These are phyloP conservation scores for Fusarium illudens DNA, from an alignment of 2,329 filamentous ascomycete genomes.

Conservation along the genomic window DNA sequence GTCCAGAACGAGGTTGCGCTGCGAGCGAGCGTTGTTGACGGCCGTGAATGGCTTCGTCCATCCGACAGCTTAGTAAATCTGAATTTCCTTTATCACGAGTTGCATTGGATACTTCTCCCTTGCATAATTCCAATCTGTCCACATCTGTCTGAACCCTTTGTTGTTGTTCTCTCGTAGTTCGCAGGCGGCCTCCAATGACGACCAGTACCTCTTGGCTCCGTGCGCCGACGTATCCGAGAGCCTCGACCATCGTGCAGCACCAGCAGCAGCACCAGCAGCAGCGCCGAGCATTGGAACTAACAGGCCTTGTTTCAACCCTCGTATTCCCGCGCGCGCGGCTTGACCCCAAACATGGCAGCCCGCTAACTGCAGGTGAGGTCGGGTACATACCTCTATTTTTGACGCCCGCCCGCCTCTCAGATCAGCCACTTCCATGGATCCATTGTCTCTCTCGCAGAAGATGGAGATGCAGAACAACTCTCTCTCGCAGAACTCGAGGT, in stretches of 20 bases:
- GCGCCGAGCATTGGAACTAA: background rate
- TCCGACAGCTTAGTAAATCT: background rate
- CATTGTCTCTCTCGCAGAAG: too few species aligned
- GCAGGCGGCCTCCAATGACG: background rate
- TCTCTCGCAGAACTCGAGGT: background rate
- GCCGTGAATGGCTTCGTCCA: background rate
- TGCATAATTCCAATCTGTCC: too few species aligned
- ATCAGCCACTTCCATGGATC: too few species aligned
- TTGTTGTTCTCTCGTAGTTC: background rate
- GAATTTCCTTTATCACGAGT: background rate
- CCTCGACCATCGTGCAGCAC: too few species aligned
- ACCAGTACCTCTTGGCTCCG: background rate
- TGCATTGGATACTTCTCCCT: background rate
- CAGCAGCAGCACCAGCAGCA: too few species aligned
- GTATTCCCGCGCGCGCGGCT: background rate
- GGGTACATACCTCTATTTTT: background rate
- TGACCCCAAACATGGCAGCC: background rate
- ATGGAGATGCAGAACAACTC: background rate
- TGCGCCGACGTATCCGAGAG: constrained; percentile 6
- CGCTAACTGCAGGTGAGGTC: too few species aligned
- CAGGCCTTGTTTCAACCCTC: background rate
- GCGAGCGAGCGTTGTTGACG: too few species aligned
- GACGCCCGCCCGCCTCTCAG: background rate
- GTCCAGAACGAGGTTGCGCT: too few species aligned
- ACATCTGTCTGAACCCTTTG: background rate